Evolutionary conservation across 352 stramenopile species (phyloP), one percentile per base, ranked within the genome.

Genomic region (Pythium phragmiticola): DNA sequence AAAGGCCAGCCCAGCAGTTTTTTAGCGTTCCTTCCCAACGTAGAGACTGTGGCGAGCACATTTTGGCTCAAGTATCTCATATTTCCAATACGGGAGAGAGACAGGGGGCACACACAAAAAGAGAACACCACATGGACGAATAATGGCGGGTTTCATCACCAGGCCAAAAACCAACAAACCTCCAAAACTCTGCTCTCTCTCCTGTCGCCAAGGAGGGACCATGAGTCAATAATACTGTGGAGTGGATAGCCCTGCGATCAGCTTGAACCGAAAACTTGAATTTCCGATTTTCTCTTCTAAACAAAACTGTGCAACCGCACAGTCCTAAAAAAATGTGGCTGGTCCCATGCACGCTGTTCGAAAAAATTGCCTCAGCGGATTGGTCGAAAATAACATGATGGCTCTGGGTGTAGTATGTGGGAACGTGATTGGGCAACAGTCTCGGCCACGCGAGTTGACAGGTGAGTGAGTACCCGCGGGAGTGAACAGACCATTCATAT

Each of bases 301-400:
- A 41, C 7, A 61, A 63, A 56, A 14, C 26, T 30, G 3, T 3
- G 26, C 26, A 30, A 30, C 26, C 26, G 26, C 26, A 30, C 26
- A 33, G 12, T 4, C 33, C 41, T 12, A 37, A 63, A 63, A 41
- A 57, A 56, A 14, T 41, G 8, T 63, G 57, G 57, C 47, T 48
- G 16, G 16, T 57, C 37, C 36, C 47, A 65, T 65, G 57, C 57
- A 65, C 57, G 9, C 7, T 19, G 23, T 65, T 65, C 57, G 57
- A 65, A 57, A 57, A 52, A 51, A 34, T 14, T 16, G 7, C 43
- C 16, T 3, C 45, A 4, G 6, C 2, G 0, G 51, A 8, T 46
- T n/a, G 51, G 17, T 17, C 51, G 51, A 23, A 34, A 30, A 30
- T 30, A 30, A 8, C 8, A 26, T 39, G 0, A 33, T 45, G 51